Evolutionary conservation across 2,329 filamentous ascomycete genomes (phyloP), one percentile per base, ranked within the genome.

Genomic region (Colletotrichum spaethianum): DNA sequence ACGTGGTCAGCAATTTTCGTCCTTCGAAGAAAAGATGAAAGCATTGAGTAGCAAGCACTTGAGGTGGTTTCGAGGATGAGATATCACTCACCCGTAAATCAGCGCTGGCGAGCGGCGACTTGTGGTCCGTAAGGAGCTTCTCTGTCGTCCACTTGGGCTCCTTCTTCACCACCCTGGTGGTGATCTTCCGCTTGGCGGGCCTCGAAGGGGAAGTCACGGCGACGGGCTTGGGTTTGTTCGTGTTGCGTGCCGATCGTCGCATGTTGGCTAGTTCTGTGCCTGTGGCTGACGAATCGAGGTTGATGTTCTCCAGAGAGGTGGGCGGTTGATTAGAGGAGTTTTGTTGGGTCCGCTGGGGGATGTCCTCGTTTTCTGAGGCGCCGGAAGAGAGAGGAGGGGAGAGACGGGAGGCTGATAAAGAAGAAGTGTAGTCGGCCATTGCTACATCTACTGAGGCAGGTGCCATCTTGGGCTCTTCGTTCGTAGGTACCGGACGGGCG

Each of bases 101-200:
- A 7, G 81, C 81, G 20, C 75, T 78, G 20, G 82, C 82, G 1
- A 85, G 74, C 33, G 83, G 83, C 2, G 83, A 85, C 36, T 80
- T 83, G 1, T 78, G 73, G 56, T 83, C 79, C 12, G 77, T 80
- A 23, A 84, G 74, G 28, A 84, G 78, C 20, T 76, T 80, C 18
- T 82, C 79, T 4, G 78, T 73, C 31, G 78, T 77, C 82, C 82
- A 84, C 74, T 79, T 82, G 0, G 78, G 77, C 16, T 31, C 26
- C 69, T 80, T 83, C 65, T 76, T 78, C 3, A 70, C n/a, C 26
- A 75, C 76, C 42, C 73, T 79, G 12, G 76, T 57, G 26, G 67
- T 55, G 31, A 59, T 56, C 52, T 72, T 74, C 33, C 44, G 38
- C 44, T 74, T 72, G 18, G 64, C n/a, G 14, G 59, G 59, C 11